These are phyloP conservation scores for Globisporangium nunn DNA, from an alignment of 352 stramenopile species.

Conservation along the genomic window DNA sequence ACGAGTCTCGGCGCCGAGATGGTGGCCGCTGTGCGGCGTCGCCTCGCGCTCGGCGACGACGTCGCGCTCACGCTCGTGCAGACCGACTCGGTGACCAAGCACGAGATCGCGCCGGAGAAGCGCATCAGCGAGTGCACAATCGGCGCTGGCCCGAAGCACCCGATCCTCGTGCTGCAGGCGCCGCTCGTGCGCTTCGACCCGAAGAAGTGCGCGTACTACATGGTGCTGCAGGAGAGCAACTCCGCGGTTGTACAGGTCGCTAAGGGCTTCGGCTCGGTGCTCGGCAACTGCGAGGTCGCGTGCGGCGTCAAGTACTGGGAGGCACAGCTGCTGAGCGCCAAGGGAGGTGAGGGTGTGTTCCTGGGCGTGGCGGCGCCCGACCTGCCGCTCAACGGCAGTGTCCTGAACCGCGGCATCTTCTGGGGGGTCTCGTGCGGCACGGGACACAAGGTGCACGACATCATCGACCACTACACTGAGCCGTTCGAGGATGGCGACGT, in stretches of 20 bases:
- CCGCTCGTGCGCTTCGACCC: slow-evolving; percentile 55
- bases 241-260: slow-evolving; percentile 44
- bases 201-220: slow-evolving; percentile 51
- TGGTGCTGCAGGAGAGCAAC: slow-evolving; percentile 47
- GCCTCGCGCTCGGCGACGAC: slow-evolving; percentile 39
- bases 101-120: slow-evolving; percentile 51
- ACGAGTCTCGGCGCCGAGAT: slow-evolving; percentile 45
- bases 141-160: slow-evolving; percentile 45
- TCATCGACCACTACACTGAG: slow-evolving; percentile 66
- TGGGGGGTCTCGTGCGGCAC: slow-evolving; percentile 71
- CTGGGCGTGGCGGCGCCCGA: slow-evolving; percentile 50
- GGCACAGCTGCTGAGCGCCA: slow-evolving; percentile 42
- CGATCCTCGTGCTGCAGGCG: slow-evolving; percentile 66
- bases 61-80: slow-evolving; percentile 62
- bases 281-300: slow-evolving; percentile 46
- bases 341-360: slow-evolving; percentile 64
- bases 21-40: slow-evolving; percentile 42
- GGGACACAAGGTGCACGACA: slow-evolving; percentile 71
- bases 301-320: slow-evolving; percentile 84
- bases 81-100: slow-evolving; percentile 64
- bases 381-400: slow-evolving; percentile 45
- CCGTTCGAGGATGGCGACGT: slow-evolving; percentile 72
- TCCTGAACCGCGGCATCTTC: slow-evolving; percentile 55
- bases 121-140: slow-evolving; percentile 66
- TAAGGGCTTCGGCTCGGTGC: slow-evolving; percentile 54